Base-by-base conservation (phyloP, 257 asterid species). In the Cinchona pubescens region DNA sequence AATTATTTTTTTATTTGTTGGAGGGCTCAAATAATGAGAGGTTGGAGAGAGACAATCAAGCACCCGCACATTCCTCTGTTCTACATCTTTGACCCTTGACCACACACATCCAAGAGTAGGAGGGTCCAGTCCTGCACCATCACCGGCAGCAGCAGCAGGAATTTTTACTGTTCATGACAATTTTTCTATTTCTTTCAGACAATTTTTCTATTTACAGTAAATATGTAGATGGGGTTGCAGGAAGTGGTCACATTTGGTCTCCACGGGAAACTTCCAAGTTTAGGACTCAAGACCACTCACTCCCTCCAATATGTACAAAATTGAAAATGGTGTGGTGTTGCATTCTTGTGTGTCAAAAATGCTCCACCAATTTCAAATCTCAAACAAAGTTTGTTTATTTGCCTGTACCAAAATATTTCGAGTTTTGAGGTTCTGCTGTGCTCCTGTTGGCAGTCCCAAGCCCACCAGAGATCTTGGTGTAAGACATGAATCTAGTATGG, bases 51-150 rank as follows among this genome's bases (percentile, higher is more conserved):
- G 85, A 81, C 73, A 79, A 68, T 77, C 80, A 80, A 89, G 82
- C 88, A 30, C 29, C 86, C 87, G 83, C 92, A 83, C 93, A 83
- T 89, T 84, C 85, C 79, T 80, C 80, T 82, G 88, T 70, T 85
- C 83, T n/a, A n/a, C n/a, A 79, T 80, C 76, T 84, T 87, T 88
- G 93, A 91, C 96, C 93, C 40, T 88, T 87, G 97, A 89, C 96
- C 77, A 58, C 42, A 69, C 53, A 38, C 73, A 53, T 6, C 68
- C 68, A 14, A n/a, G n/a, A n/a, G n/a, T n/a, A n/a, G 25, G 48
- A 40, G 45, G 5, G 45, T 40, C 7, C 19, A 43, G n/a, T n/a
- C n/a, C n/a, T n/a, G n/a, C n/a, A n/a, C n/a, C n/a, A n/a, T n/a
- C n/a, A n/a, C n/a, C n/a, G n/a, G 34, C 61, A 5, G 48, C 61